Conservation (phyloP, 441 rosid genomes). For the Jatropha multifida region DNA sequence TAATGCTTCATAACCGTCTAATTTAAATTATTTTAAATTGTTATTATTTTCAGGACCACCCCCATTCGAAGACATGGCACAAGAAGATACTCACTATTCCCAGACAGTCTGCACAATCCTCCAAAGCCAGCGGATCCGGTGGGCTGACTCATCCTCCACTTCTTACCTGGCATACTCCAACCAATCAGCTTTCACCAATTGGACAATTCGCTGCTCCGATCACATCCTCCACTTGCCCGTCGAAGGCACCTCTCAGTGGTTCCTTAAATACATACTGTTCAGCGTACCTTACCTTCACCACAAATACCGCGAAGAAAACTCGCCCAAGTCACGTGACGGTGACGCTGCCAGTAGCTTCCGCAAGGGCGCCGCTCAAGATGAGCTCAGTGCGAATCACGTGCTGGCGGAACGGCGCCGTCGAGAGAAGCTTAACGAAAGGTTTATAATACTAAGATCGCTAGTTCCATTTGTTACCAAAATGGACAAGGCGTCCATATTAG, state of each 20-base stretch:
- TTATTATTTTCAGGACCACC: constrained; percentile 27
- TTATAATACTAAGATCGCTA: constrained; percentile 66
- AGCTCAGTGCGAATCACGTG: constrained; percentile 81
- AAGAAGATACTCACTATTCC: constrained; percentile 71
- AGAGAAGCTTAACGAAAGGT: constrained; percentile 88
- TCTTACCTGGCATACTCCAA: constrained; percentile 32
- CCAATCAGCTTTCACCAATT: constrained; percentile 72
- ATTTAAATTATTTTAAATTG: not conserved
- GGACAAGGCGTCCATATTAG: constrained; percentile 95
- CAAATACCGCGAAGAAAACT: constrained; percentile 50
- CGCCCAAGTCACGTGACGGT: constrained; percentile 48
- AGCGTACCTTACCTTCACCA: constrained; percentile 69
- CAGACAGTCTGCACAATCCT: constrained; percentile 78
- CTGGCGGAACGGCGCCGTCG: constrained; percentile 92
- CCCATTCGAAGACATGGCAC: constrained; percentile 40
- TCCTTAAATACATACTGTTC: constrained; percentile 73
- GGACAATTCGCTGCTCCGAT: constrained; percentile 46
- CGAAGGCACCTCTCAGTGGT: constrained; percentile 67
- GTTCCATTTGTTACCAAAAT: constrained; percentile 93
- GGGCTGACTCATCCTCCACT: constrained; percentile 46
- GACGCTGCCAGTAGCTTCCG: constrained; percentile 42
- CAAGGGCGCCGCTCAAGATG: constrained; percentile 47
- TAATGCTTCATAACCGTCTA: not conserved
- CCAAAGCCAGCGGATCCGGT: constrained; percentile 43
- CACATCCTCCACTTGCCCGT: constrained; percentile 29